phyloP scores from a whole-genome alignment of 2,329 filamentous ascomycete genomes.

The Curvularia sp. region DNA sequence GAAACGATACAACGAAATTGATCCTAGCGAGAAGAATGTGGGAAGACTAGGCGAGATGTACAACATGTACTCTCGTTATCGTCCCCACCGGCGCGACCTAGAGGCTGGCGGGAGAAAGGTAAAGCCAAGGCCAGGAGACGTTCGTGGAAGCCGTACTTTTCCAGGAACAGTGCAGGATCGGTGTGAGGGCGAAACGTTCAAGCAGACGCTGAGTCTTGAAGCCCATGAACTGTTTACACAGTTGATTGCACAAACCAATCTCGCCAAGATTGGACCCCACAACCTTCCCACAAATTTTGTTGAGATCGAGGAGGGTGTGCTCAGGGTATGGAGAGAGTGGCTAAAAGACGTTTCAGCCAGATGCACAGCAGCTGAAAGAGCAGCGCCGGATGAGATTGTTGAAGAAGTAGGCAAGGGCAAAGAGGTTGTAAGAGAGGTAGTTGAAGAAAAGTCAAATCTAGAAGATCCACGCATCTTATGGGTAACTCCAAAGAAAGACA shows the following conservation, averaged over 20 bases:
- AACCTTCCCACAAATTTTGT: conserved; percentile 69
- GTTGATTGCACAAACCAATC: conserved; percentile 70
- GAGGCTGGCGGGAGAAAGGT: conserved; percentile 49
- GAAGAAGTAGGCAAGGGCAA: conserved; percentile 36
- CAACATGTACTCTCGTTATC: conserved; percentile 73
- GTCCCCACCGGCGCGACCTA: conserved; percentile 66
- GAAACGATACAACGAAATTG: conserved; percentile 51
- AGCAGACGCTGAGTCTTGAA: conserved; percentile 70
- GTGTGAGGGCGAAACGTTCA: conserved; percentile 56
- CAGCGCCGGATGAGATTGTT: conserved; percentile 28
- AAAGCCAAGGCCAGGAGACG: conserved; percentile 55
- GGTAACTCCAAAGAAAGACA: conserved; percentile 67
- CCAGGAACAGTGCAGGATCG: conserved; percentile 37
- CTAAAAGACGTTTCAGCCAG: conserved; percentile 57
- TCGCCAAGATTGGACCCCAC: conserved; percentile 70
- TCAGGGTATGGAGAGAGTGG: conserved; percentile 78
- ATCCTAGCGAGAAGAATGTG: conserved; percentile 33
- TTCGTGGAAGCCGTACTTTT: conserved; percentile 55
- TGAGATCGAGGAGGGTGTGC: conserved; percentile 70
- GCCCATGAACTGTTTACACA: conserved; percentile 76
- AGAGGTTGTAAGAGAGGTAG: conserved; percentile 20
- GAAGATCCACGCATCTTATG: conserved; percentile 63
- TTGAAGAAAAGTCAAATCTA: conserved; percentile 15
- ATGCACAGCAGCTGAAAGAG: conserved; percentile 20
- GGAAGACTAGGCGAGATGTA: conserved; percentile 58